phyloP scores from a whole-genome alignment of 2,329 filamentous ascomycete genomes.

The Aureobasidium musti region DNA sequence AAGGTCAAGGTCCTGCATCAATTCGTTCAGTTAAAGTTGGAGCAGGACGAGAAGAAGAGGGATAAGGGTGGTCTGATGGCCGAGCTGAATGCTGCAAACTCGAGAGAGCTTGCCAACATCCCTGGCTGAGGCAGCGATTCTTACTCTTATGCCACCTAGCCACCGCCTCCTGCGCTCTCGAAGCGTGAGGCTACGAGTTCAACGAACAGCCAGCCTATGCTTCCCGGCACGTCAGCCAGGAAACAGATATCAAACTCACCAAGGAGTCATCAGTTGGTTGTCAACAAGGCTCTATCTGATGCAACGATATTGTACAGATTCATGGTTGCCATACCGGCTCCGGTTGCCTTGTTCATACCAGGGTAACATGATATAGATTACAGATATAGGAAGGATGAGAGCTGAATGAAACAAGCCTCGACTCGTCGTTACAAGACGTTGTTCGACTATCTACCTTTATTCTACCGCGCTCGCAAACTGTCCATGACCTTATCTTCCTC shows the following conservation, averaged over 20 bases:
- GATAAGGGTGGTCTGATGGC: slow-evolving; percentile 77
- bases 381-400: not conserved
- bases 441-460: not conserved
- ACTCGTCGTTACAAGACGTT: not conserved
- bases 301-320: not conserved
- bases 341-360: not conserved
- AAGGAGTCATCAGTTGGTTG: not conserved
- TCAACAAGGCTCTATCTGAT: not conserved
- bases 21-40: slow-evolving; percentile 70
- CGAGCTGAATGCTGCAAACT: slow-evolving; percentile 83
- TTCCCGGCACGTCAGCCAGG: not conserved
- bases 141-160: not conserved
- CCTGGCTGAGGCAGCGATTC: slow-evolving; percentile 26
- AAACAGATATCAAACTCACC: not conserved
- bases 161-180: not conserved
- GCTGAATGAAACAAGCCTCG: not conserved
- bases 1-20: slow-evolving; percentile 80
- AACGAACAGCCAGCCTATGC: not conserved
- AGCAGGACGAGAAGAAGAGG: slow-evolving; percentile 74
- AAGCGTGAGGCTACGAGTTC: not conserved
- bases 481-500: not conserved
- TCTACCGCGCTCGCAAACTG: not conserved
- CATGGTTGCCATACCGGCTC: not conserved
- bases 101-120: slow-evolving; percentile 51
- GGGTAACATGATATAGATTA: not conserved